Evolutionary conservation across 176 grass and related monocot genomes (phyloP).

Genomic region (Carex myosuroides): DNA sequence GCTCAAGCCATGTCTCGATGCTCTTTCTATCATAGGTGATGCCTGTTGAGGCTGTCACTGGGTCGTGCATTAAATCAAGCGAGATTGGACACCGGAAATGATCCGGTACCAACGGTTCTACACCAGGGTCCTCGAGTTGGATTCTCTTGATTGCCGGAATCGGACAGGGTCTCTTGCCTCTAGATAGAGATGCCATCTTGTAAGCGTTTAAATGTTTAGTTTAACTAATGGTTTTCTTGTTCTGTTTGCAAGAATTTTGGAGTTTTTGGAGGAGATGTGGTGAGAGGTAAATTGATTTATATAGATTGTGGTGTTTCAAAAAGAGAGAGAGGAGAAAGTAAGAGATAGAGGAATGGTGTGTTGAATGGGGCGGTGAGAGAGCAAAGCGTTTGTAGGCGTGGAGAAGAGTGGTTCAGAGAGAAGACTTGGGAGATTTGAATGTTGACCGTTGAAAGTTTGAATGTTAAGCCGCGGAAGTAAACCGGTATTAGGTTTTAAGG

Average conservation of each 20-base stretch:
- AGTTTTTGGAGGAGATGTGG: background rate
- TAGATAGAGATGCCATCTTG: constrained; percentile 34
- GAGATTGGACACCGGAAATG: constrained; percentile 89
- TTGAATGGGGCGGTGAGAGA: background rate
- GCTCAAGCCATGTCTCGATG: constrained; percentile 69
- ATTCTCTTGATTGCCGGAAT: constrained; percentile 31
- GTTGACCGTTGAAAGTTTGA: constrained; percentile 57
- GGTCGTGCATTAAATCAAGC: constrained; percentile 75
- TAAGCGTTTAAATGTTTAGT: background rate
- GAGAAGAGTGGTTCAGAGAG: background rate
- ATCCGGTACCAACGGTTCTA: constrained; percentile 31
- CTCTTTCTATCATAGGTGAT: constrained; percentile 75
- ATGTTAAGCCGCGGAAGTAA: constrained; percentile 24
- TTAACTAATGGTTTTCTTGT: background rate
- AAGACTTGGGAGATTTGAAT: constrained; percentile 35
- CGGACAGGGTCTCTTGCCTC: constrained; percentile 18
- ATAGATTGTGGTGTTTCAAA: background rate
- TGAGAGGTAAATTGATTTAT: background rate
- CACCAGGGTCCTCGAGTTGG: background rate
- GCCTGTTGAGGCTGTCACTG: constrained; percentile 65
- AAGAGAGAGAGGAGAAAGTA: background rate
- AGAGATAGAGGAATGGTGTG: background rate
- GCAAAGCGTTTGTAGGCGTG: constrained; percentile 40
- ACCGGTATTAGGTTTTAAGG: constrained; percentile 9
- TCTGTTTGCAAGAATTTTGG: background rate